Evolutionary conservation across 2,329 filamentous ascomycete species (phyloP).

Genomic region (Alternaria ventricosa): DNA sequence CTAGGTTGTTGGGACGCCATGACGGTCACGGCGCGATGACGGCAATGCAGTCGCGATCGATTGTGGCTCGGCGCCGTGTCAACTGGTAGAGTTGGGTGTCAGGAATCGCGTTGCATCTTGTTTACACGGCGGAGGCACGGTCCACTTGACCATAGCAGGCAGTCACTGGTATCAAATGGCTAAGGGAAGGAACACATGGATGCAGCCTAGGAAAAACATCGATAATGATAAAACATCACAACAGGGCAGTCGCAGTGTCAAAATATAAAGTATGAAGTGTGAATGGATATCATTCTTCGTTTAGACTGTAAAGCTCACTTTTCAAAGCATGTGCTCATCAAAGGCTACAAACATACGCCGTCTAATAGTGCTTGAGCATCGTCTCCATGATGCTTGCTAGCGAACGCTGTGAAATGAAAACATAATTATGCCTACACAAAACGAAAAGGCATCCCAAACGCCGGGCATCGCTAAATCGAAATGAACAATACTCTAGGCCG

Average conservation of each 20-base stretch:
- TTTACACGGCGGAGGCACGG: conserved; percentile 6
- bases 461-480: conserved; percentile 40
- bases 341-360: conserved; percentile 37
- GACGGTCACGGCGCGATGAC: not conserved
- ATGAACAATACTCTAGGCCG: conserved; percentile 63
- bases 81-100: not conserved
- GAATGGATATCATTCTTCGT: conserved; percentile 28
- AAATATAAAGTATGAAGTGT: conserved; percentile 3
- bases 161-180: not conserved
- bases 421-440: conserved; percentile 31
- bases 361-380: conserved; percentile 36
- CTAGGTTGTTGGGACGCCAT: conserved; percentile 15
- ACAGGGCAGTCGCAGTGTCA: not conserved
- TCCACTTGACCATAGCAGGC: conserved; percentile 2
- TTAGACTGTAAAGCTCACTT: conserved; percentile 26
- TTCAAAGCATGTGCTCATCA: conserved; percentile 25
- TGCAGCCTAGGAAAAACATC: not conserved
- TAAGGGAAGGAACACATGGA: not conserved
- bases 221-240: not conserved
- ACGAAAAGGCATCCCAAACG: conserved; percentile 38
- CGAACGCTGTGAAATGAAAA: conserved; percentile 38
- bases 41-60: not conserved
- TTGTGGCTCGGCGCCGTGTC: not conserved
- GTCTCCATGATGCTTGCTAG: conserved; percentile 26
- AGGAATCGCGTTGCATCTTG: not conserved